Conservation (phyloP, 2,329 filamentous ascomycete species). For the Aspergillus fructus region DNA sequence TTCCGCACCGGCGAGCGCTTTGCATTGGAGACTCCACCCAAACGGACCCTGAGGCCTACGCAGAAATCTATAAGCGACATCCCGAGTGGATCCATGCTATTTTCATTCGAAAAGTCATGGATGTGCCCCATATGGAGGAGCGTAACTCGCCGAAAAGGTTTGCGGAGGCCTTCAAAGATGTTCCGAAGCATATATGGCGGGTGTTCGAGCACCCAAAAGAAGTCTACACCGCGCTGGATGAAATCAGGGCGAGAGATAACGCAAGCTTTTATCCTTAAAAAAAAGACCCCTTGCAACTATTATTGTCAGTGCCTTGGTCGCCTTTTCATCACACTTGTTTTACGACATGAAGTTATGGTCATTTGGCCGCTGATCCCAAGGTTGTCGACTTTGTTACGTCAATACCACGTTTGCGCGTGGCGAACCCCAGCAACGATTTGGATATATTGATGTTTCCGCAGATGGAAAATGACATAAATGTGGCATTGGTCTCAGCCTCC, state of each 20-base stretch:
- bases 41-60: slow-evolving; percentile 86
- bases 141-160: slow-evolving; percentile 76
- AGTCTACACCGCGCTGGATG: slow-evolving; percentile 40
- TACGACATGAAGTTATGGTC: not conserved
- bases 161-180: slow-evolving; percentile 73
- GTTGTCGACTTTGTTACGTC: slow-evolving; percentile 15
- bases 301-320: not conserved
- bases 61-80: slow-evolving; percentile 67
- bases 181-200: slow-evolving; percentile 72
- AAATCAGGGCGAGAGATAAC: slow-evolving; percentile 22
- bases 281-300: not conserved
- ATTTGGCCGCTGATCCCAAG: slow-evolving; percentile 19
- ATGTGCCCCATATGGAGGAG: slow-evolving; percentile 71
- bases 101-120: slow-evolving; percentile 78
- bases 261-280: not conserved
- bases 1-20: slow-evolving; percentile 76
- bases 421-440: not conserved
- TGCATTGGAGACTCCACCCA: slow-evolving; percentile 90
- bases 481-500: not conserved
- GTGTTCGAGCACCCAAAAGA: slow-evolving; percentile 79
- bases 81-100: slow-evolving; percentile 80
- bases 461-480: not conserved
- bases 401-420: slow-evolving; percentile 9
- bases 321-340: not conserved
- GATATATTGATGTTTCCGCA: not conserved